Percentiles rank a stretch among this genome's conserved stretches.
Evolutionary conservation across 805 yeast genomes (phyloP).

Genomic region (Metschnikowia similis): DNA sequence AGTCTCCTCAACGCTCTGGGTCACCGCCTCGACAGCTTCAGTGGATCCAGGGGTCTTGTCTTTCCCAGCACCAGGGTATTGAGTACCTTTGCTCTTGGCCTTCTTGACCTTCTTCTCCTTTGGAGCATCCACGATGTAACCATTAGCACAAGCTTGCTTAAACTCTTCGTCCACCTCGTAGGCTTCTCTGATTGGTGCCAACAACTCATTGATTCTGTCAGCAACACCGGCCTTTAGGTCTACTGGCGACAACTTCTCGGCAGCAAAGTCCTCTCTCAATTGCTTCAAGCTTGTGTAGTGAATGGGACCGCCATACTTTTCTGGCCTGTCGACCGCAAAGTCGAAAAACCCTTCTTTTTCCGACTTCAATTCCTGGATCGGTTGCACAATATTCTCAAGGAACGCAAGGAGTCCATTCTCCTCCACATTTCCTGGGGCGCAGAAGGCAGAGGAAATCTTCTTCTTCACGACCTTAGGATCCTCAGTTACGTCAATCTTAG

Average conservation of each 20-base stretch:
- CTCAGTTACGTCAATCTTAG: slow-evolving; percentile 90
- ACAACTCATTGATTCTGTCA: slow-evolving; percentile 72
- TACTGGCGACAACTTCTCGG: slow-evolving; percentile 79
- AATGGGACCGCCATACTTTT: slow-evolving; percentile 93
- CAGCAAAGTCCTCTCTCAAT: slow-evolving; percentile 66
- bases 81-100: slow-evolving; percentile 84
- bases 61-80: slow-evolving; percentile 66
- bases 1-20: background rate
- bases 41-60: slow-evolving; percentile 2
- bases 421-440: slow-evolving; percentile 88
- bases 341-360: slow-evolving; percentile 52
- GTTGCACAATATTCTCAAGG: slow-evolving; percentile 77
- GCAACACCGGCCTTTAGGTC: slow-evolving; percentile 92
- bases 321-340: slow-evolving; percentile 85
- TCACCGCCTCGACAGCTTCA: background rate
- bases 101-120: slow-evolving; percentile 66
- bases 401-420: slow-evolving; percentile 90
- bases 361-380: slow-evolving; percentile 73
- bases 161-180: slow-evolving; percentile 61
- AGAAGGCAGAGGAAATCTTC: slow-evolving; percentile 88
- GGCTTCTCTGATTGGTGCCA: slow-evolving; percentile 80
- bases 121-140: slow-evolving; percentile 74
- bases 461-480: slow-evolving; percentile 83
- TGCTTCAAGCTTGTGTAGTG: slow-evolving; percentile 63
- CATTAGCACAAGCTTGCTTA: slow-evolving; percentile 68